These are phyloP conservation scores for Penicillium angulare DNA, from an alignment of 495 filamentous ascomycete genomes.

Conservation along the genomic window DNA sequence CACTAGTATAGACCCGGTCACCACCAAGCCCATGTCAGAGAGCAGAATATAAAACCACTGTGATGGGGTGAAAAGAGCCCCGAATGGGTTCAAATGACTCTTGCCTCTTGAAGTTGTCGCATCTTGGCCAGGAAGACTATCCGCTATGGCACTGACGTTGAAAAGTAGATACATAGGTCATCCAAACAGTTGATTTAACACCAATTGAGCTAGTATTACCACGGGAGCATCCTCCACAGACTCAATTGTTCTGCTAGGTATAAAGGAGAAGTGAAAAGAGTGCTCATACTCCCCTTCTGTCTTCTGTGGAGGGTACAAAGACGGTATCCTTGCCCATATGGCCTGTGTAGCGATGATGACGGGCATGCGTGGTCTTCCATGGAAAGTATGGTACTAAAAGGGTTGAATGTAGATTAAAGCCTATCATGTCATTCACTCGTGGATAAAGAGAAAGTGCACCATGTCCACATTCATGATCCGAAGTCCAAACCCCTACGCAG, in stretches of 20 bases:
- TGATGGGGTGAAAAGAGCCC: constrained; percentile 23
- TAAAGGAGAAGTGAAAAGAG: neutral
- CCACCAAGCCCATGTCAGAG: neutral
- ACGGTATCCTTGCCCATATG: neutral
- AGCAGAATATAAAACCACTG: neutral
- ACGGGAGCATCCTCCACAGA: constrained; percentile 38
- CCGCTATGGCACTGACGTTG: constrained; percentile 26
- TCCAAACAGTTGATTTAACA: constrained; percentile 45
- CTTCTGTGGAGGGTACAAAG: neutral
- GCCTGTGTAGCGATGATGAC: neutral
- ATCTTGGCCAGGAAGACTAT: constrained; percentile 9
- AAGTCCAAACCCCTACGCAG: neutral
- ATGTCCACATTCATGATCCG: neutral
- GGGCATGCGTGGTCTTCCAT: neutral
- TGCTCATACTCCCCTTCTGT: constrained; percentile 26
- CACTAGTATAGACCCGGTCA: neutral
- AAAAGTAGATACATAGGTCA: constrained; percentile 46
- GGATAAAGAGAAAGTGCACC: neutral
- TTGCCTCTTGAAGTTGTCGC: neutral
- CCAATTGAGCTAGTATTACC: constrained; percentile 31
- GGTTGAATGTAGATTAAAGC: neutral
- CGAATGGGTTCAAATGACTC: constrained; percentile 14
- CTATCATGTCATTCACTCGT: neutral
- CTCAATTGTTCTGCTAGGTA: neutral
- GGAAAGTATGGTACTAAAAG: neutral